A percentile compares a stretch with the other conserved stretches of the same genome.
Conservation (phyloP, 768 basidiomycete species). For the Lactarius sanguifluus region DNA sequence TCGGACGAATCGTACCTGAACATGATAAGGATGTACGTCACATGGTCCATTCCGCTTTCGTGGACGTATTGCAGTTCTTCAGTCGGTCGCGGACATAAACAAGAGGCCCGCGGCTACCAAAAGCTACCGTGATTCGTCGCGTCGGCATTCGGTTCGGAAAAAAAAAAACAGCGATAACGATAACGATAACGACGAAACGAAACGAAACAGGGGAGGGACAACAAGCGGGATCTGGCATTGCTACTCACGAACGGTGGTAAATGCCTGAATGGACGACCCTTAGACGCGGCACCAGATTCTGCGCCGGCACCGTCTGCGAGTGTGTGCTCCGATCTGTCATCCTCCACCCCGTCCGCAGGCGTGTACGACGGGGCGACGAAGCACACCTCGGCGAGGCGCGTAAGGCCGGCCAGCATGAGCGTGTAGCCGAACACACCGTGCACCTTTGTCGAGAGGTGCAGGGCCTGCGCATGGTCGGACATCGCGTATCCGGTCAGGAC, state of each 20-base stretch:
- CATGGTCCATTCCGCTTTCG: constrained; percentile 80
- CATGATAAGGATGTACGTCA: constrained; percentile 85
- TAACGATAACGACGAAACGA: not conserved
- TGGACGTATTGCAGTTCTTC: constrained; percentile 78
- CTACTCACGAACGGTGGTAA: constrained; percentile 82
- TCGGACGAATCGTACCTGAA: constrained; percentile 53
- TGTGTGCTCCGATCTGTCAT: constrained; percentile 65
- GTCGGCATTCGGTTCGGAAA: constrained; percentile 50
- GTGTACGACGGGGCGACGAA: constrained; percentile 54
- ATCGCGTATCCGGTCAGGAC: constrained; percentile 94
- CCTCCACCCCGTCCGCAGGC: constrained; percentile 44
- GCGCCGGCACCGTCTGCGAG: constrained; percentile 44
- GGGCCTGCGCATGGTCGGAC: constrained; percentile 83
- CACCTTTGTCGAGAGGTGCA: constrained; percentile 84
- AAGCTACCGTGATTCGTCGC: constrained; percentile 61
- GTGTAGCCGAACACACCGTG: constrained; percentile 84
- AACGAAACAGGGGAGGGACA: not conserved
- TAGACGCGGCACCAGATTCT: constrained; percentile 32
- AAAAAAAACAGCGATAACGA: not conserved
- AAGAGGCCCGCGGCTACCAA: constrained; percentile 45
- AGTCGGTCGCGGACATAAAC: constrained; percentile 93
- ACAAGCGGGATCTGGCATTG: not conserved
- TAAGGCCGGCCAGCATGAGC: constrained; percentile 77
- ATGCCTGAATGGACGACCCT: constrained; percentile 70
- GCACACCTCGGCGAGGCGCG: constrained; percentile 82